Percentiles rank a stretch among this genome's conserved stretches.
phyloP scores from a whole-genome alignment of 1,139 yeast genomes.

The Diutina ranongensis region DNA sequence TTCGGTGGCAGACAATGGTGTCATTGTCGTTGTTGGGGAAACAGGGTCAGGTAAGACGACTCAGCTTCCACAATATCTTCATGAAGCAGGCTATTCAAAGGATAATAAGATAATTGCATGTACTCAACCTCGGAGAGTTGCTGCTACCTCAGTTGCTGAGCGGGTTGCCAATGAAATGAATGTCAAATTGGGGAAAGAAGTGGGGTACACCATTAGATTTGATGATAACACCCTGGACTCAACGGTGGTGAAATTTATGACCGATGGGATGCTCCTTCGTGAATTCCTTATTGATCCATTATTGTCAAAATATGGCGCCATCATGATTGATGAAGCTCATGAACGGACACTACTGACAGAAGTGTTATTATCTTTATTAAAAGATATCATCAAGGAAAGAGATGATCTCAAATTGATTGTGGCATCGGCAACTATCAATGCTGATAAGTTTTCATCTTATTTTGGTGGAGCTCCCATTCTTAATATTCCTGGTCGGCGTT shows the following conservation, averaged over 20 bases:
- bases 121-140: slow-evolving; percentile 94
- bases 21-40: slow-evolving; percentile 86
- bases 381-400: slow-evolving; percentile 53
- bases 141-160: slow-evolving; percentile 87
- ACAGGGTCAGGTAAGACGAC: slow-evolving; percentile 98
- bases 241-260: slow-evolving; percentile 74
- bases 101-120: slow-evolving; percentile 33
- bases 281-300: slow-evolving; percentile 75
- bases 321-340: slow-evolving; percentile 96
- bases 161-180: slow-evolving; percentile 88
- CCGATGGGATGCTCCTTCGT: slow-evolving; percentile 88
- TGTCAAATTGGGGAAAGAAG: slow-evolving; percentile 58
- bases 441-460: slow-evolving; percentile 68
- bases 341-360: slow-evolving; percentile 92
- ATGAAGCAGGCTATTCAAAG: slow-evolving; percentile 65
- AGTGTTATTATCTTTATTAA: slow-evolving; percentile 69
- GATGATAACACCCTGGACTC: slow-evolving; percentile 58
- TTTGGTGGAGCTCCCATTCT: slow-evolving; percentile 80
- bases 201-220: slow-evolving; percentile 82
- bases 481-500: slow-evolving; percentile 81
- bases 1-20: slow-evolving; percentile 55
- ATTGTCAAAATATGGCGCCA: slow-evolving; percentile 55
- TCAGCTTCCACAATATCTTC: slow-evolving; percentile 80
- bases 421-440: slow-evolving; percentile 93
- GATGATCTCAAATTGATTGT: slow-evolving; percentile 64